Conservation (phyloP, 345 rosid genomes). For the Lumnitzera littorea region DNA sequence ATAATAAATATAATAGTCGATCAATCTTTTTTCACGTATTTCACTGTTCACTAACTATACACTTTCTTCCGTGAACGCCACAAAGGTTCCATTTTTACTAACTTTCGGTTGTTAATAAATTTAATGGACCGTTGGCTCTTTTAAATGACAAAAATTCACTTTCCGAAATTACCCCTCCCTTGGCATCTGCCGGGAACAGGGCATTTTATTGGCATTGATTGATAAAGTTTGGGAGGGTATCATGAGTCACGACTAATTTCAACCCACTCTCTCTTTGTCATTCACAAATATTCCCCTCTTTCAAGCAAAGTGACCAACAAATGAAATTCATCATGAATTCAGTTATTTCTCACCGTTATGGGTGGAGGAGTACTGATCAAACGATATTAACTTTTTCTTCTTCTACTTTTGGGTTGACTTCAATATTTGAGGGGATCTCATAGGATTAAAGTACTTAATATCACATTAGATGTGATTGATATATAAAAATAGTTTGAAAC, state of each 20-base stretch:
- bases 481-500: no score
- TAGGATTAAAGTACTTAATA: no score
- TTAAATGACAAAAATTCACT: background rate
- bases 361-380: no score
- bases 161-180: conserved; percentile 8
- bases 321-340: background rate
- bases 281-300: background rate
- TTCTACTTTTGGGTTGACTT: no score
- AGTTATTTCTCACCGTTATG: background rate
- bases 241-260: background rate
- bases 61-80: no score
- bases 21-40: no score
- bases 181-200: background rate
- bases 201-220: conserved; percentile 12
- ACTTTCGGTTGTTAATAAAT: background rate
- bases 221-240: background rate
- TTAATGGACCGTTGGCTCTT: conserved; percentile 12
- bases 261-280: background rate
- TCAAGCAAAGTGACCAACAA: conserved; percentile 1
- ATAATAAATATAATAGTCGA: no score
- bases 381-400: no score
- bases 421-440: no score
- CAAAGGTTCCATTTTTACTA: no score
- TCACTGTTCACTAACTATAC: no score
- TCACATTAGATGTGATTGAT: no score